Conservation (phyloP, 2,329 filamentous ascomycete species). For the Phialophora expanda region DNA sequence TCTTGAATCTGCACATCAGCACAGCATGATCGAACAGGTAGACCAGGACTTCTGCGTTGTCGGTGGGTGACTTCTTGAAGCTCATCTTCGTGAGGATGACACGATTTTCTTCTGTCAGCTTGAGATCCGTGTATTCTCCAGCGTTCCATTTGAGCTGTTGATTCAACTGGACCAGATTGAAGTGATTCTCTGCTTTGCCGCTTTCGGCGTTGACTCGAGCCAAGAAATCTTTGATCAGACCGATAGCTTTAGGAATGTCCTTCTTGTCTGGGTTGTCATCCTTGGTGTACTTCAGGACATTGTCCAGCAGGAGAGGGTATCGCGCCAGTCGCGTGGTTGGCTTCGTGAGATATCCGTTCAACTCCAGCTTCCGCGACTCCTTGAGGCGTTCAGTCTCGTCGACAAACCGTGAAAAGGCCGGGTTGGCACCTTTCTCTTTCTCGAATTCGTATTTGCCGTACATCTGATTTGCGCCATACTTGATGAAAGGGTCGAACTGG, state of each 20-base stretch:
- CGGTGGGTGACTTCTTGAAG: slow-evolving; percentile 89
- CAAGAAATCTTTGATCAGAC: slow-evolving; percentile 83
- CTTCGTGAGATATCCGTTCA: slow-evolving; percentile 97
- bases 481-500: slow-evolving; percentile 93
- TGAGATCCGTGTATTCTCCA: slow-evolving; percentile 89
- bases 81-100: slow-evolving; percentile 93
- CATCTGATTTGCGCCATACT: slow-evolving; percentile 92
- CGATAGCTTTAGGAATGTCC: slow-evolving; percentile 88
- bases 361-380: slow-evolving; percentile 92
- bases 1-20: slow-evolving; percentile 86
- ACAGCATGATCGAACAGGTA: slow-evolving; percentile 97
- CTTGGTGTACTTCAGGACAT: slow-evolving; percentile 88
- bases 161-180: slow-evolving; percentile 90
- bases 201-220: slow-evolving; percentile 91
- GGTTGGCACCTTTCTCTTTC: slow-evolving; percentile 87
- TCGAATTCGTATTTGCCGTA: slow-evolving; percentile 99
- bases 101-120: slow-evolving; percentile 89
- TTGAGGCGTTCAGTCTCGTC: slow-evolving; percentile 96
- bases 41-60: slow-evolving; percentile 86
- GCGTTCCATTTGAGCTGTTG: slow-evolving; percentile 88
- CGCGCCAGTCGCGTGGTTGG: slow-evolving; percentile 92
- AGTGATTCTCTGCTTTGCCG: slow-evolving; percentile 95
- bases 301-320: slow-evolving; percentile 90
- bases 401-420: slow-evolving; percentile 85
- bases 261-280: slow-evolving; percentile 87